Evolutionary conservation across 1,284 basidiomycete genomes (phyloP), one percentile per base, ranked within the genome.

Genomic region (Rhodotorula glutinis): DNA sequence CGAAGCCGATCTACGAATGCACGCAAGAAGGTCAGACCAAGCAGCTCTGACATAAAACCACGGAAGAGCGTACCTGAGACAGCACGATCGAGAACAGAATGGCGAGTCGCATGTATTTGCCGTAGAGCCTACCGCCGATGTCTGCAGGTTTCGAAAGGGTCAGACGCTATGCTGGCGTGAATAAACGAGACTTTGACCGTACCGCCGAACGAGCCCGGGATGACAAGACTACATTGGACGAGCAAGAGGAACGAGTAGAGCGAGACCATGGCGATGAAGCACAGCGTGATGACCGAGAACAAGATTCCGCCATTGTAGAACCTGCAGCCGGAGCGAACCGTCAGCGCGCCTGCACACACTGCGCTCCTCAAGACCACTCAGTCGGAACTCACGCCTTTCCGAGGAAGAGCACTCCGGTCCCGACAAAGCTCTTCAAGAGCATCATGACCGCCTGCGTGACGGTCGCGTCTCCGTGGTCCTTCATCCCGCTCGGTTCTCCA

Each of bases 281-380:
- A 82, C 71, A 98, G 86, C 4, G 90, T 85, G 56, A 92, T 71
- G 29, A 85, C 78, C 9, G 95, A 98, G 79, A 99, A 98, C 49
- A 98, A 80, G 60, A 98, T 84, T 21, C 95, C 94, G 67, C 95
- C 95, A 74, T 98, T 98, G 81, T 87, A 88, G 82, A 98, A 98
- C 54, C 90, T 91, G 67, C 38, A 21, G 21, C 11, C 21, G 21
- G 33, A 23, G 41, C 19, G 16, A 13, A 21, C 10, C 19, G 11
- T 11, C 3, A 53, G 25, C 10, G 9, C 19, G 19, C 53, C 4
- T 11, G 17, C 44, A 33, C 7, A 46, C 23, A n/a, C 8, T 33
- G 19, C 16, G 7, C n/a, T 17, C 9, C 21, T 10, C 14, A 52
- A 13, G 23, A 25, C 21, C 27, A 16, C 25, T 1, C 2, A 51